Evolutionary conservation across 225 moss, liverwort and hornwort species (phyloP), one percentile per base, ranked within the genome.

Genomic region (Polytrichum formosum): DNA sequence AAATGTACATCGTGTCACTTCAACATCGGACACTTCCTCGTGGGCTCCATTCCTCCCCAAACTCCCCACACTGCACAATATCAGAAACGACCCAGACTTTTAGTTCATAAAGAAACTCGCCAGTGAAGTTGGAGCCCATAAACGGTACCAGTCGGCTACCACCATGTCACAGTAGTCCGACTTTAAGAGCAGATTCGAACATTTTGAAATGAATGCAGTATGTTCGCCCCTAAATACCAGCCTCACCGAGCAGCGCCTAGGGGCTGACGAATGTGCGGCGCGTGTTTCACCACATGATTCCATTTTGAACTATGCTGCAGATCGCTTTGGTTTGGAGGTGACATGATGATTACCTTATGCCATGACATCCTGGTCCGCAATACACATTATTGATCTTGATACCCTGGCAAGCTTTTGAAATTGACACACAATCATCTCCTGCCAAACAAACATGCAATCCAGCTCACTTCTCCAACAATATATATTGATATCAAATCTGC

Each of bases 21-120:
- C 35, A 19, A 88, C 28, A 30, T 78, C 64, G 5, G 82, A 73
- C 61, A 88, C 64, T 53, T 68, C 27, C 0, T 82, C 85, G 1
- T 35, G 67, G 2, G 82, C 46, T 21, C 82, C 68, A 4, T 56
- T 19, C 65, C 81, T 84, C 10, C 88, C 88, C 22, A 88, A 59
- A 7, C 88, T 85, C 28, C 88, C 88, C 6, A 88, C 75, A 64
- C 88, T 88, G 85, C 56, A 35, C 18, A 53, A 16, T 16, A 46
- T 46, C 7, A 46, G 0, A 46, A 46, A 16, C 46, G 4, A 46
- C 46, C 13, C 46, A 46, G 4, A 46, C 37, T 37, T 37, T 10
- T 37, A 37, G 10, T 2, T 37, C 9, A 6, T 31, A 35, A 37
- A 37, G 37, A 10, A 37, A 9, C 37, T 3, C 10, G 10, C 2